These are phyloP conservation scores for Hanseniaspora lachancei DNA, from an alignment of 805 yeast genomes.

Conservation along the genomic window DNA sequence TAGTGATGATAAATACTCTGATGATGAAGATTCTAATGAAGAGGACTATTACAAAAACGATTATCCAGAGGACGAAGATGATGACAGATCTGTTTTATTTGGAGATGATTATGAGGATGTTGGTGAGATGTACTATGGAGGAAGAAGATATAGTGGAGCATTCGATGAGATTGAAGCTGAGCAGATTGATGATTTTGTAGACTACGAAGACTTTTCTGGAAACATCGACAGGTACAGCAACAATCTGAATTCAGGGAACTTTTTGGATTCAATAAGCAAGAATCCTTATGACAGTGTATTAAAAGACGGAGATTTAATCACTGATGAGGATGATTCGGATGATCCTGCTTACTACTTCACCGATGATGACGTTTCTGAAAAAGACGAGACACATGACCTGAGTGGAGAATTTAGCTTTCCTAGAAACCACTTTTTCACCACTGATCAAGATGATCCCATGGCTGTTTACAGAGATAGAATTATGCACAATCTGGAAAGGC, in stretches of 20 bases:
- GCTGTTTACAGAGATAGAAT: conserved; percentile 54
- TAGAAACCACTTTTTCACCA: conserved; percentile 43
- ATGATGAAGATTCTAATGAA: conserved; percentile 78
- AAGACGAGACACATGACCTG: conserved; percentile 25
- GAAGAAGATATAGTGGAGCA: conserved; percentile 23
- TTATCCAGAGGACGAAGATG: conserved; percentile 89
- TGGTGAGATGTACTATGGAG: conserved; percentile 25
- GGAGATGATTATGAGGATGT: conserved; percentile 25
- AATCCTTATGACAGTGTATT: conserved; percentile 16
- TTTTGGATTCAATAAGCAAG: conserved; percentile 24
- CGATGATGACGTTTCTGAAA: conserved; percentile 23
- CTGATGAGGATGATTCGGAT: conserved; percentile 69
- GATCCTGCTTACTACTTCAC: conserved; percentile 43
- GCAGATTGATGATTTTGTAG: conserved; percentile 15
- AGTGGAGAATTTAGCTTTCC: conserved; percentile 22
- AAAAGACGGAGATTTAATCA: conserved; percentile 58
- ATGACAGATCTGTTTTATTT: conserved; percentile 31
- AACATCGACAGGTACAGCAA: conserved; percentile 9
- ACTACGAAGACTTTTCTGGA: conserved; percentile 4
- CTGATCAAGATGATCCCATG: conserved; percentile 45
- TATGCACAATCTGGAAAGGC: conserved; percentile 41
- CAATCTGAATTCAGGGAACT: conserved; percentile 9
- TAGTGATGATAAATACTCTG: conserved; percentile 36
- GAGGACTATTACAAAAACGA: conserved; percentile 87
- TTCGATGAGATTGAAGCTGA: conserved; percentile 14